These are phyloP conservation scores for Corchorus capsularis DNA, from an alignment of 345 rosid genomes.

Conservation along the genomic window DNA sequence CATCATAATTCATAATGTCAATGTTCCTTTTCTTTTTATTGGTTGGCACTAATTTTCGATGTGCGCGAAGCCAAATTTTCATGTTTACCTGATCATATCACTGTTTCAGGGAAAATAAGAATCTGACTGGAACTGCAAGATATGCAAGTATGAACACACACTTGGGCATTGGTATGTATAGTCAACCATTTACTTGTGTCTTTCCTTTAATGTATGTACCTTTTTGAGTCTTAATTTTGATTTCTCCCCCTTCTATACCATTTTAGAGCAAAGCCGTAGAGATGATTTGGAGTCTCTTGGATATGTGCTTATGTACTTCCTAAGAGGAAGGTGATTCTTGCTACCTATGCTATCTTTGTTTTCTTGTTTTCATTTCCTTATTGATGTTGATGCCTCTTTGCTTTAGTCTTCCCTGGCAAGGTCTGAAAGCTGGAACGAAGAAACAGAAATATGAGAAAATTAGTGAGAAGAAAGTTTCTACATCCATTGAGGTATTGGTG, in stretches of 20 bases:
- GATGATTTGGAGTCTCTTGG: conserved; percentile 99
- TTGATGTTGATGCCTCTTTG: conserved; percentile 28
- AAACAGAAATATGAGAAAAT: conserved; percentile 97
- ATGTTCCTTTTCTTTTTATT: neutral
- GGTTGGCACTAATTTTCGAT: neutral
- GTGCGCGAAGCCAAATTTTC: neutral
- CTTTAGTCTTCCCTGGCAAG: conserved; percentile 98
- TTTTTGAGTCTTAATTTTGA: neutral
- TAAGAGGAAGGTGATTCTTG: conserved; percentile 83
- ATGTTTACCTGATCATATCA: neutral
- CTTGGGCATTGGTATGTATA: conserved; percentile 81
- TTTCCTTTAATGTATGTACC: neutral
- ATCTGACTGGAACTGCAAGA: conserved; percentile 98
- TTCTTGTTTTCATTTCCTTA: conserved; percentile 14
- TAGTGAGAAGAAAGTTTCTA: conserved; percentile 97
- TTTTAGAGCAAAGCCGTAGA: conserved; percentile 93
- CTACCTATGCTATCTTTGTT: neutral
- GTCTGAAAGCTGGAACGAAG: conserved; percentile 95
- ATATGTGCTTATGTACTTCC: conserved; percentile 91
- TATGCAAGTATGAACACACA: conserved; percentile 99
- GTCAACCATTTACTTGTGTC: neutral
- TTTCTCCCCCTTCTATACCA: neutral
- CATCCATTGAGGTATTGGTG: conserved; percentile 59
- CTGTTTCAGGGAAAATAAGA: conserved; percentile 83
- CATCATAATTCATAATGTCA: neutral